phyloP scores from a whole-genome alignment of 225 moss, liverwort and hornwort genomes.

The Physcomitrellopsis africana region DNA sequence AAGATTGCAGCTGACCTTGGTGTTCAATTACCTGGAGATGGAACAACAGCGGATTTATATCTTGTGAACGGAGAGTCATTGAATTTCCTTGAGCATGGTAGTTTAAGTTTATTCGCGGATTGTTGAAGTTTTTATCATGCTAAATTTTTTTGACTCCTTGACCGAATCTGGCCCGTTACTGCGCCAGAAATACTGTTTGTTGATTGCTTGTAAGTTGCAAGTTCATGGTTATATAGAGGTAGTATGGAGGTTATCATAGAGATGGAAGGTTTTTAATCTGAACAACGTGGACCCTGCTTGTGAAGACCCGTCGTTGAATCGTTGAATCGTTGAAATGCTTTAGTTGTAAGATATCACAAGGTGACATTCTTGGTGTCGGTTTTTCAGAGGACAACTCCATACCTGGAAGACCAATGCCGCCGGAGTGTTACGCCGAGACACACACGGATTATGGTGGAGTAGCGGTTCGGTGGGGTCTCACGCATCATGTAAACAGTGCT shows the following conservation, averaged over 20 bases:
- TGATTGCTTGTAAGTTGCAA: too few relatives aligned
- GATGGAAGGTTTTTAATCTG: too few relatives aligned
- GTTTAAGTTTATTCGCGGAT: slow-evolving; percentile 26
- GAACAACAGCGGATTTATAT: slow-evolving; percentile 8
- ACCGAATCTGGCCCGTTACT: too few relatives aligned
- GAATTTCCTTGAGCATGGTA: slow-evolving; percentile 52
- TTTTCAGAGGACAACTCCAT: slow-evolving; percentile 66
- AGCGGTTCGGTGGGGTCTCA: slow-evolving; percentile 87
- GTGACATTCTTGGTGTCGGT: not conserved
- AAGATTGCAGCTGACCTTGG: not conserved
- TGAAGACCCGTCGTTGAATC: too few relatives aligned
- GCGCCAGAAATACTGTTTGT: too few relatives aligned
- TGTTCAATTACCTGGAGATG: slow-evolving; percentile 21
- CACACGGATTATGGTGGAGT: slow-evolving; percentile 82
- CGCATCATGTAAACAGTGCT: slow-evolving; percentile 73
- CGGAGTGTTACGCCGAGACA: slow-evolving; percentile 63
- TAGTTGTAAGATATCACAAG: too few relatives aligned
- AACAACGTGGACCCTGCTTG: too few relatives aligned
- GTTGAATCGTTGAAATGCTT: too few relatives aligned
- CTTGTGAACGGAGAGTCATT: slow-evolving; percentile 39
- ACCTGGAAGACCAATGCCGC: slow-evolving; percentile 69
- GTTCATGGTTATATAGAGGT: too few relatives aligned
- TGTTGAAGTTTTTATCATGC: slow-evolving; percentile 1
- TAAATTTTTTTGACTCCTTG: not conserved
- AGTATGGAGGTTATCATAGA: too few relatives aligned